Evolutionary conservation across 176 grass and related monocot species (phyloP).

Genomic region (Melocanna baccifera): DNA sequence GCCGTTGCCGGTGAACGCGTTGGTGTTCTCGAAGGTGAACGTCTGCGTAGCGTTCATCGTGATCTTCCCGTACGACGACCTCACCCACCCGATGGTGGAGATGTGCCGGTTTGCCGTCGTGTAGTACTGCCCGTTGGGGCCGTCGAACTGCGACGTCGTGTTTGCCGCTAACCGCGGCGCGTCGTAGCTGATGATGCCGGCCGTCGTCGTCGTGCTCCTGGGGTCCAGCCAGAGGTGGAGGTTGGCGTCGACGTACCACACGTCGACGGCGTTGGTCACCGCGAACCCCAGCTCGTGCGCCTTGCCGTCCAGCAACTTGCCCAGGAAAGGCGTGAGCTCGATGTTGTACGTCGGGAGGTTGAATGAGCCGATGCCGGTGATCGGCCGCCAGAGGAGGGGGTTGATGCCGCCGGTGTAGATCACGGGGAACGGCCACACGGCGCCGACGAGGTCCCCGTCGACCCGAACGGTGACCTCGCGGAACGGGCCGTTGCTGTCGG

Average conservation of each 20-base stretch:
- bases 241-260: slow-evolving; percentile 79
- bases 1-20: neutral
- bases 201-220: slow-evolving; percentile 33
- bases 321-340: slow-evolving; percentile 74
- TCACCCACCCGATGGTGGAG: slow-evolving; percentile 59
- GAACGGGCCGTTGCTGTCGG: slow-evolving; percentile 46
- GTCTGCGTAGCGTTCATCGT: slow-evolving; percentile 59
- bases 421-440: no score
- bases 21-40: slow-evolving; percentile 53
- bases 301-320: slow-evolving; percentile 55
- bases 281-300: slow-evolving; percentile 55
- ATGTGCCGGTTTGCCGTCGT: slow-evolving; percentile 57
- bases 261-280: slow-evolving; percentile 55
- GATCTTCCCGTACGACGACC: slow-evolving; percentile 66
- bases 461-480: slow-evolving; percentile 57
- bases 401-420: no score
- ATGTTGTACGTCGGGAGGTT: slow-evolving; percentile 64
- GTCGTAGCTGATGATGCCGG: slow-evolving; percentile 45
- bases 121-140: slow-evolving; percentile 26
- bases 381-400: no score
- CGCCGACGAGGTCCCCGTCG: no score
- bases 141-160: neutral
- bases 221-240: slow-evolving; percentile 86
- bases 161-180: slow-evolving; percentile 30
- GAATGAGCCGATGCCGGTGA: slow-evolving; percentile 77